Percentiles rank a stretch among this genome's conserved stretches.
These are phyloP conservation scores for Golubevia sp. DNA, from an alignment of 1,284 basidiomycete species.

Conservation along the genomic window DNA sequence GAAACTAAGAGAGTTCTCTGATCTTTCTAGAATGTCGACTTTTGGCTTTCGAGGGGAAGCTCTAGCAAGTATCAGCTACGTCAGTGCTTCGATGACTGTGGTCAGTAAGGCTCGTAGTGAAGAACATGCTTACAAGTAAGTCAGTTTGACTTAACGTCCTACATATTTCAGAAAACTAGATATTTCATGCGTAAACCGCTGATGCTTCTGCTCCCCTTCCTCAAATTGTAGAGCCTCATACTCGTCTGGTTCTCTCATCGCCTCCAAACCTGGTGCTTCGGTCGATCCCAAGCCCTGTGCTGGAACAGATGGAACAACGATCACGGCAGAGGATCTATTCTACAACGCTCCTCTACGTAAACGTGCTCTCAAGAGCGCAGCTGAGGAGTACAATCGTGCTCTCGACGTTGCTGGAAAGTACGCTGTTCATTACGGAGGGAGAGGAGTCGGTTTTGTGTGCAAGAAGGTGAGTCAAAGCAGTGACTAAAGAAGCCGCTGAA, in stretches of 20 bases:
- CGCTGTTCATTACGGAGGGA: constrained; percentile 65
- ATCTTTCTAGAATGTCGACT: constrained; percentile 81
- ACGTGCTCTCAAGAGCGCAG: constrained; percentile 79
- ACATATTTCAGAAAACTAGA: not conserved
- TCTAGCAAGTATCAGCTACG: constrained; percentile 92
- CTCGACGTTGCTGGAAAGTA: constrained; percentile 94
- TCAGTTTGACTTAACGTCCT: not conserved
- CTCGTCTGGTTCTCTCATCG: constrained; percentile 52
- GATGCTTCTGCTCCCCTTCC: not conserved
- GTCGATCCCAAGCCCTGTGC: constrained; percentile 85
- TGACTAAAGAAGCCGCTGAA: not conserved
- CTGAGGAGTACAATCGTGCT: constrained; percentile 90
- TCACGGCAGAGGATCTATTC: constrained; percentile 93
- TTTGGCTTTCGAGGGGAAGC: constrained; percentile 99
- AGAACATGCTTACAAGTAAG: constrained; percentile 42
- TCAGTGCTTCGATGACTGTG: constrained; percentile 79
- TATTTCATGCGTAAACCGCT: too few species aligned
- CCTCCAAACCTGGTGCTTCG: constrained; percentile 72
- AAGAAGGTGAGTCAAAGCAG: constrained; percentile 81
- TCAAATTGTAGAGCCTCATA: not conserved
- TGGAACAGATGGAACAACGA: constrained; percentile 90
- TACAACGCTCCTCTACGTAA: constrained; percentile 90
- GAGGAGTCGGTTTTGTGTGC: constrained; percentile 80
- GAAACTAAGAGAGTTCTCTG: constrained; percentile 84
- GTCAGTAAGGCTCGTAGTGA: constrained; percentile 71